Percentiles rank a stretch among this genome's conserved stretches.
Evolutionary conservation across 106 monocot genomes (phyloP).

Genomic region (Cymbidium sinense): DNA sequence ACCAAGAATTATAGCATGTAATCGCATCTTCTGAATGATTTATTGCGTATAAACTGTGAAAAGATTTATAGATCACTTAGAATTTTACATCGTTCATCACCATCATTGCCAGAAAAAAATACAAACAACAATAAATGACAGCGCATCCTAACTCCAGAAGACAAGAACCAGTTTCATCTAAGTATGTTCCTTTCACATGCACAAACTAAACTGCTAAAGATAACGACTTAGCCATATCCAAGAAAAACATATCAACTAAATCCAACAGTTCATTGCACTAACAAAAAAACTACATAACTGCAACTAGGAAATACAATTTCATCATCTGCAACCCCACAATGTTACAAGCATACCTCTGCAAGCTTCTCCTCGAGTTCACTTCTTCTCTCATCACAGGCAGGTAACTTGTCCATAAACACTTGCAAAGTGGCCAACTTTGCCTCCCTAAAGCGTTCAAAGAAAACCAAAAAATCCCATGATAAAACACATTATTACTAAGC

Average conservation of each 20-base stretch:
- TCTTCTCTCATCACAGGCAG: conserved; percentile 1
- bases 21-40: not conserved
- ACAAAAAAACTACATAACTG: not conserved
- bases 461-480: not conserved
- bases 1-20: not conserved
- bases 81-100: not conserved
- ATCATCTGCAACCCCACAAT: not conserved
- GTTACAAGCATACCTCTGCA: not conserved
- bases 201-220: no score
- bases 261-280: not conserved
- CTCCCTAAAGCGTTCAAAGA: not conserved
- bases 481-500: not conserved
- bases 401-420: conserved; percentile 2
- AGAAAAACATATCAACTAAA: no score
- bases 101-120: conserved; percentile 1
- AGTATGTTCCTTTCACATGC: no score
- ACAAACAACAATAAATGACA: not conserved
- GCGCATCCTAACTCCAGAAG: not conserved
- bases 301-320: not conserved
- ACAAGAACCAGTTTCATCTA: not conserved
- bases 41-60: not conserved
- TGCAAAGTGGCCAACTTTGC: conserved; percentile 5
- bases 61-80: not conserved
- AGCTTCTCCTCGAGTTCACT: not conserved
- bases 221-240: no score